These are phyloP conservation scores for Eucalyptus sideroxylon DNA, from an alignment of 345 rosid genomes.

Conservation along the genomic window DNA sequence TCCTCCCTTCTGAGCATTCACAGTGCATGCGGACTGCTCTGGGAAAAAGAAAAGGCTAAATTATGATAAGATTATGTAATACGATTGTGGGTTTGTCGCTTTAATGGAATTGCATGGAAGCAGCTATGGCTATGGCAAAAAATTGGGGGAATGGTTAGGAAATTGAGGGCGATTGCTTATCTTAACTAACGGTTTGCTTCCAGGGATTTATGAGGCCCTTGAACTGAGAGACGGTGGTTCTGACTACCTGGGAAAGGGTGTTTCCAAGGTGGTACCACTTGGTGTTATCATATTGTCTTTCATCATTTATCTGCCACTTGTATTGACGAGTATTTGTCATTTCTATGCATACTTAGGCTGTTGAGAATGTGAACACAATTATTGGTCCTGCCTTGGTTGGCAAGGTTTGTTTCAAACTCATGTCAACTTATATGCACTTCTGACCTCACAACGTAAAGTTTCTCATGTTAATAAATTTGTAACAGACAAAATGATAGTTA, in stretches of 20 bases:
- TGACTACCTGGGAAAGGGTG: constrained; percentile 68
- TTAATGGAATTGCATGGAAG: background rate
- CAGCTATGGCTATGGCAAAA: background rate
- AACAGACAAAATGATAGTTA: background rate
- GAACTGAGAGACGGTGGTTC: constrained; percentile 51
- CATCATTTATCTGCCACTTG: background rate
- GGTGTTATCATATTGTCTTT: background rate
- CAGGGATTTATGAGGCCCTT: constrained; percentile 61
- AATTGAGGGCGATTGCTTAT: background rate
- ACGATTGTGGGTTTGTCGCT: background rate
- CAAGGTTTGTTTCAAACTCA: constrained; percentile 26
- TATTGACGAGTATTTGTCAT: background rate
- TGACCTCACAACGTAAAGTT: background rate
- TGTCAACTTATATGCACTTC: background rate
- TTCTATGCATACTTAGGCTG: constrained; percentile 29
- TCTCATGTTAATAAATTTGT: background rate
- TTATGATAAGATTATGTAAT: background rate
- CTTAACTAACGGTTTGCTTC: background rate
- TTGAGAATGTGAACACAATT: constrained; percentile 41
- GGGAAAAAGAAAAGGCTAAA: background rate
- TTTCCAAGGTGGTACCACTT: constrained; percentile 27
- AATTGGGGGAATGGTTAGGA: background rate
- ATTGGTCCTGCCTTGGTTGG: constrained; percentile 63
- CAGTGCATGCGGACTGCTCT: background rate
- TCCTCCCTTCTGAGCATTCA: background rate